Conservation (phyloP, 495 filamentous ascomycete genomes). For the Staphylotrichum longicolle region DNA sequence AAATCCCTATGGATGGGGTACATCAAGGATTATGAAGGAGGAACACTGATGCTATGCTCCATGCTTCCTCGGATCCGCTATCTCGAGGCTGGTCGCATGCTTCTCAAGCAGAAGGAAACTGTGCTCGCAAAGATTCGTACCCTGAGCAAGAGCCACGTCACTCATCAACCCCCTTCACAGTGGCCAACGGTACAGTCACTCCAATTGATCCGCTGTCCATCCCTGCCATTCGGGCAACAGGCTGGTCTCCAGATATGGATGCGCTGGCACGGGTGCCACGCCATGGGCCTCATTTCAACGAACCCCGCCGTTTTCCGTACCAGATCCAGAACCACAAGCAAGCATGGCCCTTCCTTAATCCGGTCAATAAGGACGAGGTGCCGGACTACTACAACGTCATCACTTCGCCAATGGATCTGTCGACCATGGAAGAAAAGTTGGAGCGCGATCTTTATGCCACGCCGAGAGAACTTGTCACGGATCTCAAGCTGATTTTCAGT, state of each 20-base stretch:
- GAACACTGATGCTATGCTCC: slow-evolving; percentile 96
- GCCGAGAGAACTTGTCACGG: slow-evolving; percentile 83
- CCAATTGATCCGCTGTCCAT: slow-evolving; percentile 76
- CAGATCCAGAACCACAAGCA: slow-evolving; percentile 88
- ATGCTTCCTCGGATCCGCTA: slow-evolving; percentile 94
- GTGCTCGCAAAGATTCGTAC: slow-evolving; percentile 90
- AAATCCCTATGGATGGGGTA: slow-evolving; percentile 94
- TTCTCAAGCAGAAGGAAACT: slow-evolving; percentile 91
- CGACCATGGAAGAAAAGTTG: slow-evolving; percentile 87
- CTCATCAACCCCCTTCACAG: slow-evolving; percentile 77
- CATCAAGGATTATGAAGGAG: slow-evolving; percentile 98
- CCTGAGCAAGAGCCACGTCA: slow-evolving; percentile 77
- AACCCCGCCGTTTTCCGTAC: slow-evolving; percentile 82
- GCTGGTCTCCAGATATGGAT: slow-evolving; percentile 96
- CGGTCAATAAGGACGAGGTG: slow-evolving; percentile 90
- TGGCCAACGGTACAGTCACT: slow-evolving; percentile 56
- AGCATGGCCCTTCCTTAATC: slow-evolving; percentile 89
- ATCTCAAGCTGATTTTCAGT: slow-evolving; percentile 84
- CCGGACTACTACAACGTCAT: slow-evolving; percentile 96
- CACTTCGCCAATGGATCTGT: slow-evolving; percentile 90
- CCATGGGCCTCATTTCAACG: slow-evolving; percentile 89
- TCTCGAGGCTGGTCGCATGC: slow-evolving; percentile 82
- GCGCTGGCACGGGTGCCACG: slow-evolving; percentile 85
- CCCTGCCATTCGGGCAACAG: slow-evolving; percentile 76
- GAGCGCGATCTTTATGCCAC: slow-evolving; percentile 82